Base-by-base conservation (phyloP, 176 grass and related monocot species). In the Melocanna baccifera region DNA sequence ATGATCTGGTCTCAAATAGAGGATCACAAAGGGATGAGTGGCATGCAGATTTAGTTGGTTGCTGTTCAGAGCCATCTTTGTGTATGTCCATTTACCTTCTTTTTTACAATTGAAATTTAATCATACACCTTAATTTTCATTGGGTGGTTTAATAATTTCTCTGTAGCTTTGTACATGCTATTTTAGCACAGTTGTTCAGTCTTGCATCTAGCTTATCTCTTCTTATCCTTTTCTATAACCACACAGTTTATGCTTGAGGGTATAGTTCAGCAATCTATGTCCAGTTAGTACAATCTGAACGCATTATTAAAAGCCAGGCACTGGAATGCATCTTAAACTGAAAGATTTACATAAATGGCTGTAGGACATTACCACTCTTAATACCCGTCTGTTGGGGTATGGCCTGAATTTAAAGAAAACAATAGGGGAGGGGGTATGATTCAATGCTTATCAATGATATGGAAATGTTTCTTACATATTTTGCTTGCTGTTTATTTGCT, bases 21-120 rank as follows among this genome's bases (percentile, higher is more conserved):
- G 88, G 86, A 81, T 87, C 82, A 50, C 53, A 85, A 32, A 84
- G 81, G 25, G 84, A 88, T 13, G 92, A 97, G 64, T 97, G 94
- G 96, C 89, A 94, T 96, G 78, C 96, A 64, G 96, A 99, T 89
- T 94, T 99, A 83, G 93, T 99, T 86, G 96, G 93, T 67, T 99
- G 96, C 86, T 96, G 96, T 92, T 91, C 96, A 64, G 96, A 99
- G 75, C 96, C 96, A 81, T 79, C 85, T 87, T 89, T 99, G 76
- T 99, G 96, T 99, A 99, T 84, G 96, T 80, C 65, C 80, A 76
- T 36, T 72, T 62, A 32, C 69, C 30, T 90, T 83, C 36, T 68
- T 36, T 76, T 76, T 40, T 69, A 51, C 41, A 41, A 22, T 1
- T 0, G 7, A 77, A 76, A 36, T 76, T 83, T 71, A 1, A 50